Evolutionary conservation across 306 rosid genomes (phyloP), one percentile per base, ranked within the genome.

Genomic region (Carpinus viminea): DNA sequence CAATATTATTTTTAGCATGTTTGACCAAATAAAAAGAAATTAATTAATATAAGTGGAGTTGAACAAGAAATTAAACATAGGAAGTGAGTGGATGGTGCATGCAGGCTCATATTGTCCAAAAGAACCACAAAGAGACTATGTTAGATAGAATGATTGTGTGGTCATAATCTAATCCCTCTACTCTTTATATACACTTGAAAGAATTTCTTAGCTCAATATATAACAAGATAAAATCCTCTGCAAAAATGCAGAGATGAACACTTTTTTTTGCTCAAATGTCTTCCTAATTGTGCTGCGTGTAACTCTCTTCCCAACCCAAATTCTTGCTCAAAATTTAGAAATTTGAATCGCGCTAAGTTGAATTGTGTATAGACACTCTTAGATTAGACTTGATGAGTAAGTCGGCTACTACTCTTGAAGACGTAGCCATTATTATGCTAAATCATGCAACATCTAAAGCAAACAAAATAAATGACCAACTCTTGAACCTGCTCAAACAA

Each of bases 341-440:
- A n/a, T n/a, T n/a, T n/a, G n/a, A n/a, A n/a, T n/a, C n/a, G n/a
- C n/a, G n/a, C n/a, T n/a, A n/a, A n/a, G n/a, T n/a, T n/a, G n/a
- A n/a, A n/a, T n/a, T 54, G 16, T 80, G 83, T 43, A 16, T 0
- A 52, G 9, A 20, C 5, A 80, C 61, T 2, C 70, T 80, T 21
- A 15, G 45, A 8, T 28, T 24, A 4, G 72, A 80, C 61, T 46
- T 76, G 7, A 8, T 17, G 5, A 28, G 70, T 16, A 20, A 11
- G 1, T 21, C 43, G 10, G 66, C 41, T 5, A 50, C 26, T 1
- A 45, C 34, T 38, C 4, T 74, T 24, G 34, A 12, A 0, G 61
- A 16, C 41, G 70, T 80, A 18, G 72, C 34, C 38, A 13, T 5
- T 6, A 61, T 80, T 12, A 71, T 71, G 5, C 41, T 74, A 3